Evolutionary conservation across 768 basidiomycete genomes (phyloP), one percentile per base, ranked within the genome.

Genomic region (Amanita muscaria): DNA sequence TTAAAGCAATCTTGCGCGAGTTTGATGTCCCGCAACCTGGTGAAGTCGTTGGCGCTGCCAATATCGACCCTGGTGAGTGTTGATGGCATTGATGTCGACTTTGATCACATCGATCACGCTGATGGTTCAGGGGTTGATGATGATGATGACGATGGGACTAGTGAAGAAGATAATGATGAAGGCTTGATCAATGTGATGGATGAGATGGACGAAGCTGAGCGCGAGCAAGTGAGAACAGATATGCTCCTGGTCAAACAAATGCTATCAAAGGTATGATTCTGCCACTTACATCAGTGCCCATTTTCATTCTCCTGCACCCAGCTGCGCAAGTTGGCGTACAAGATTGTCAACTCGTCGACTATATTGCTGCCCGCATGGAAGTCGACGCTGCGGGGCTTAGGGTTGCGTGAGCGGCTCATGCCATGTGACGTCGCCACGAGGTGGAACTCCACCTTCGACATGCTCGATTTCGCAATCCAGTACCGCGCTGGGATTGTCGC

Each of bases 401-500:
- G 44, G 0, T 29, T 55, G 3, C 10, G 34, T 3, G 18, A 47
- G 11, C 6, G 27, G 18, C 32, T 56, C 7, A 58, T 67, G 24
- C 65, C 64, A 14, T 51, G 59, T 1, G 63, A 70, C 46, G 62
- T 67, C 1, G 25, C 44, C 10, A 65, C 64, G 1, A 44, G 59
- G 0, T 68, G 66, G 68, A 67, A 68, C 33, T 68, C 61, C 7
- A 63, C 58, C 0, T 64, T 54, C 34, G 49, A 63, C 27, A 68
- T 70, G 65, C 45, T 68, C 1, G 22, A 47, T 1, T 57, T 62
- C 43, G 56, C 56, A 0, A n/a, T 61, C 5, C 36, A 59, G 5
- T 60, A 67, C 45, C 48, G 53, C 1, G 21, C 18, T 3, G 59
- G 55, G 1, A 30, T 63, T 22, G 45, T 58, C 11, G 30, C 16